These are phyloP conservation scores for Myxozyma mucilagina DNA, from an alignment of 805 yeast species.

Conservation along the genomic window DNA sequence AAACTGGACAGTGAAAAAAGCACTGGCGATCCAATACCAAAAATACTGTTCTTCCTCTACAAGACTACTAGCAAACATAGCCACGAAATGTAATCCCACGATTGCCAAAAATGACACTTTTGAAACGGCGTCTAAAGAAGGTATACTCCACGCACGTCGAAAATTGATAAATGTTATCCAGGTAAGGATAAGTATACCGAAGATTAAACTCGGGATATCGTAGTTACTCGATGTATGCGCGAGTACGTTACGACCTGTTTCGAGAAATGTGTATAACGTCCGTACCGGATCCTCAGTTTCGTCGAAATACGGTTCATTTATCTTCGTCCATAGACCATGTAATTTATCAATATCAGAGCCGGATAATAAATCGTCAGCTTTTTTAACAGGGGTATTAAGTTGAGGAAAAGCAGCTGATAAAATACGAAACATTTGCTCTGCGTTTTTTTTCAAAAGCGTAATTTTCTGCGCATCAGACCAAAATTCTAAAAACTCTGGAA, in stretches of 20 bases:
- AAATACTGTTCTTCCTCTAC: slow-evolving; percentile 95
- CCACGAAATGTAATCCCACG: slow-evolving; percentile 48
- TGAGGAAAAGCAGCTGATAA: slow-evolving; percentile 31
- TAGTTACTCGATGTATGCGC: slow-evolving; percentile 64
- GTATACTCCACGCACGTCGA: slow-evolving; percentile 1
- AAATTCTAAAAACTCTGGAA: slow-evolving; percentile 52
- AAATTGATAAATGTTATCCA: slow-evolving; percentile 23
- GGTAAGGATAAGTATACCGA: slow-evolving; percentile 45
- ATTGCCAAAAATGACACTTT: slow-evolving; percentile 34
- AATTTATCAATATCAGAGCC: slow-evolving; percentile 16
- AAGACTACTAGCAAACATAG: slow-evolving; percentile 82
- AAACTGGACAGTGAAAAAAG: slow-evolving; percentile 30
- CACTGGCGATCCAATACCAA: slow-evolving; percentile 80
- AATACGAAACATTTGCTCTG: slow-evolving; percentile 35
- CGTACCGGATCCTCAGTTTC: background rate
- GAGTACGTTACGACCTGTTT: slow-evolving; percentile 36
- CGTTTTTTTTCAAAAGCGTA: slow-evolving; percentile 48
- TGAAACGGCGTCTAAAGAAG: background rate
- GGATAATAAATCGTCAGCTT: background rate
- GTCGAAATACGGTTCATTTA: background rate
- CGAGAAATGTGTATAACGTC: slow-evolving; percentile 17
- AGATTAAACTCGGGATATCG: slow-evolving; percentile 51
- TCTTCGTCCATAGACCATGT: slow-evolving; percentile 18
- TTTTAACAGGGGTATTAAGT: slow-evolving; percentile 42
- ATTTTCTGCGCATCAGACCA: slow-evolving; percentile 48